Conservation (phyloP, 352 stramenopile species). For the Pythium inflatum region DNA sequence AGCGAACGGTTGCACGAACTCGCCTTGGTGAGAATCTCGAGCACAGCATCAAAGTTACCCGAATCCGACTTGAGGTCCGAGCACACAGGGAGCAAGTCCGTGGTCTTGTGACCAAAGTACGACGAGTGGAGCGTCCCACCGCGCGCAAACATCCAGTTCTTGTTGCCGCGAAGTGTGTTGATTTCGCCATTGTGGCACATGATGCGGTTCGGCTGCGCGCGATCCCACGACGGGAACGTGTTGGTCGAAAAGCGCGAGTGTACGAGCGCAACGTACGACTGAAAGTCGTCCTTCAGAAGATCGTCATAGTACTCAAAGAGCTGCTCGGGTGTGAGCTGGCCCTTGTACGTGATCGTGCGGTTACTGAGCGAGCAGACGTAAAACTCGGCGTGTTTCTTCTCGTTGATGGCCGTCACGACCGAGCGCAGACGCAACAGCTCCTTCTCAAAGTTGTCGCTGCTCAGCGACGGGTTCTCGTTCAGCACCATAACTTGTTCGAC, state of each 20-base stretch:
- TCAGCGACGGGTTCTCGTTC: constrained; percentile 62
- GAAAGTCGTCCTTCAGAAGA: constrained; percentile 76
- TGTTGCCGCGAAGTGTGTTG: constrained; percentile 97
- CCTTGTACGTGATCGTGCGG: constrained; percentile 98
- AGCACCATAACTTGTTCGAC: constrained; percentile 96
- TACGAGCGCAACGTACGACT: constrained; percentile 94
- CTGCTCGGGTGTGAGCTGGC: constrained; percentile 96
- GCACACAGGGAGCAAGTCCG: constrained; percentile 91
- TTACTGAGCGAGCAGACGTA: constrained; percentile 96
- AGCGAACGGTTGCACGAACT: constrained; percentile 88
- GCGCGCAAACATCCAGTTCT: constrained; percentile 97
- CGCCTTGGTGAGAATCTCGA: constrained; percentile 95
- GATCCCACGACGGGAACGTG: constrained; percentile 97
- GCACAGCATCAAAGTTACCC: constrained; percentile 95
- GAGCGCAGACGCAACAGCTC: constrained; percentile 73
- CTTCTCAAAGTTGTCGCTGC: constrained; percentile 91
- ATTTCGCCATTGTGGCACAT: constrained; percentile 99
- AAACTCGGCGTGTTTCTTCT: constrained; percentile 86
- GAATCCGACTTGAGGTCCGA: constrained; percentile 96
- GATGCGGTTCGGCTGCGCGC: constrained; percentile 96
- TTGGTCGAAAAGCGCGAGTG: constrained; percentile 98
- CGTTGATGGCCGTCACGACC: constrained; percentile 61
- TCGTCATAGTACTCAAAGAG: constrained; percentile 77
- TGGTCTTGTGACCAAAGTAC: constrained; percentile 93
- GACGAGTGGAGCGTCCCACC: constrained; percentile 90